Conservation (phyloP, 257 asterid species). For the Orobanche coerulescens region DNA sequence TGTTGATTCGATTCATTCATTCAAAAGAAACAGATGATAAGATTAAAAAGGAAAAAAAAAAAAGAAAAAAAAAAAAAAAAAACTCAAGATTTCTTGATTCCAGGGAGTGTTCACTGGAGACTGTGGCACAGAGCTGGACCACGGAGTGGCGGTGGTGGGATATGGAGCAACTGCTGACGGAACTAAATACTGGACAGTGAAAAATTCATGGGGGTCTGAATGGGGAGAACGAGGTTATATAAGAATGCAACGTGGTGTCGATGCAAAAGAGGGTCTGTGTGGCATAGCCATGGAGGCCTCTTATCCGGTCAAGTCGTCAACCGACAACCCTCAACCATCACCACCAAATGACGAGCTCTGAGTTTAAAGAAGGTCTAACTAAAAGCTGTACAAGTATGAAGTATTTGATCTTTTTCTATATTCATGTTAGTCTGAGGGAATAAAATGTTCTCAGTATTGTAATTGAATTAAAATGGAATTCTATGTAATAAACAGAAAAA, state of each 20-base stretch:
- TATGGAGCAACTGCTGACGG: conserved; percentile 53
- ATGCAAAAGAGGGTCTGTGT: conserved; percentile 47
- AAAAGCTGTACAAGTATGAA: not conserved
- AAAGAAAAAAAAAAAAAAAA: no score
- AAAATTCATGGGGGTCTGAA: conserved; percentile 55
- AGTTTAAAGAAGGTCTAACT: conserved; percentile 1
- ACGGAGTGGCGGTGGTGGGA: conserved; percentile 60
- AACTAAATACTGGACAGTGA: conserved; percentile 61
- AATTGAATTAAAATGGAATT: not conserved
- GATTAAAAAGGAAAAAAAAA: no score
- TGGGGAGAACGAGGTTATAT: conserved; percentile 72
- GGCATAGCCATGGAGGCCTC: conserved; percentile 65
- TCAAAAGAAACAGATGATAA: no score
- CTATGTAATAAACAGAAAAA: not conserved
- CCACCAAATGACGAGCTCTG: conserved; percentile 54
- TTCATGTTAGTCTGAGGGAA: conserved; percentile 19
- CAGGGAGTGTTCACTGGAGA: conserved; percentile 56
- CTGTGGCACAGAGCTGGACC: conserved; percentile 65
- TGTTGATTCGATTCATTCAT: no score
- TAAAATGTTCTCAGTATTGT: conserved; percentile 13
- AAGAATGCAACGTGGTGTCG: conserved; percentile 39
- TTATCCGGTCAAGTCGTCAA: conserved; percentile 46
- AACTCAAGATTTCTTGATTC: not conserved
- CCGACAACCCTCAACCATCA: conserved; percentile 37
- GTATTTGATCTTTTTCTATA: not conserved